Conservation (phyloP, 2,329 filamentous ascomycete species). For the Corinectria fuckeliana region DNA sequence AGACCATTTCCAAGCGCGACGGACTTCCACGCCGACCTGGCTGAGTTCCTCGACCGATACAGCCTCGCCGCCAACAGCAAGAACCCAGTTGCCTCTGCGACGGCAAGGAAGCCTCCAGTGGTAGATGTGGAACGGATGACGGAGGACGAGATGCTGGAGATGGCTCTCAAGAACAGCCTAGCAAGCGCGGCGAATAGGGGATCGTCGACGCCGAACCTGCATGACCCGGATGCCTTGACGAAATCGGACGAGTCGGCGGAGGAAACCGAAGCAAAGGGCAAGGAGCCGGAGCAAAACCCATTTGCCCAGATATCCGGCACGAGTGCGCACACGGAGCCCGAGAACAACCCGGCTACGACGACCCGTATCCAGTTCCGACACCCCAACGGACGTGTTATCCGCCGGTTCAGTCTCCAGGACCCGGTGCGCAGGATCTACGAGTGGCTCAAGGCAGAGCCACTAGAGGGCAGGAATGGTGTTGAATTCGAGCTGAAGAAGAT, state of each 20-base stretch:
- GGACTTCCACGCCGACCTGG: slow-evolving; percentile 90
- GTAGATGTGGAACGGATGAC: slow-evolving; percentile 88
- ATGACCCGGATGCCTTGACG: slow-evolving; percentile 89
- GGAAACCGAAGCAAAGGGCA: slow-evolving; percentile 62
- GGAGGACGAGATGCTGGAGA: slow-evolving; percentile 95
- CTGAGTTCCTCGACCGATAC: slow-evolving; percentile 97
- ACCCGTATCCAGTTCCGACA: slow-evolving; percentile 95
- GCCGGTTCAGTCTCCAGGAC: slow-evolving; percentile 81
- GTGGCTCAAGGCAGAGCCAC: slow-evolving; percentile 89
- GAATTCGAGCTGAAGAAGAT: slow-evolving; percentile 89
- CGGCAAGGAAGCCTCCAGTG: slow-evolving; percentile 68
- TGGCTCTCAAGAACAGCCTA: slow-evolving; percentile 90
- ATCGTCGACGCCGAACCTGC: slow-evolving; percentile 58
- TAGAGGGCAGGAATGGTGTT: slow-evolving; percentile 78
- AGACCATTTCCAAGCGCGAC: slow-evolving; percentile 74
- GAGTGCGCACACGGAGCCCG: slow-evolving; percentile 80
- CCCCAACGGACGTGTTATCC: slow-evolving; percentile 82
- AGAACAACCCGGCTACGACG: slow-evolving; percentile 70
- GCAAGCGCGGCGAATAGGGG: slow-evolving; percentile 54
- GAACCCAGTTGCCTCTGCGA: slow-evolving; percentile 81
- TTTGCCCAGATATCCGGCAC: slow-evolving; percentile 77
- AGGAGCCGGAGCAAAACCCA: slow-evolving; percentile 49
- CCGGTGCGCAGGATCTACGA: slow-evolving; percentile 86
- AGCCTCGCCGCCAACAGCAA: slow-evolving; percentile 87
- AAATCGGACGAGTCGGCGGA: slow-evolving; percentile 60